Evolutionary conservation across 2,329 filamentous ascomycete species (phyloP).

Genomic region (Alternaria brassicicola): DNA sequence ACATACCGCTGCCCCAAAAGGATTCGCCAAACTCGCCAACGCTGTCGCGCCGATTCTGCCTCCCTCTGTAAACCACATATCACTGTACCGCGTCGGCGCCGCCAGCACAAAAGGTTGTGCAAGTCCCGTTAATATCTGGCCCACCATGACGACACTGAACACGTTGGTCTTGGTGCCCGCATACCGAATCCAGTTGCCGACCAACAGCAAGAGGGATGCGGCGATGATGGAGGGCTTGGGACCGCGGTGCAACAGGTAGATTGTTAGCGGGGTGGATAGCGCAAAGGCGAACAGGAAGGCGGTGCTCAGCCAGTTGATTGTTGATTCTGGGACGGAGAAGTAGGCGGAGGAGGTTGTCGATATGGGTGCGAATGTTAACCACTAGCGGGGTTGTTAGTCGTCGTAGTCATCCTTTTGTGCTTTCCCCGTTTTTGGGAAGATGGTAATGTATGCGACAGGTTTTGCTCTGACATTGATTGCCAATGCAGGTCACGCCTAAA

Average conservation of each 20-base stretch:
- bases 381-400: constrained; percentile 58
- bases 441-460: no score
- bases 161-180: constrained; percentile 65
- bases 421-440: no score
- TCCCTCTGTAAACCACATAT: constrained; percentile 88
- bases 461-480: not conserved
- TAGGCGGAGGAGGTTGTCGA: constrained; percentile 75
- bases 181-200: constrained; percentile 92
- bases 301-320: constrained; percentile 92
- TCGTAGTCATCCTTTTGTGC: not conserved
- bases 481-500: not conserved
- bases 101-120: constrained; percentile 91
- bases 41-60: constrained; percentile 90
- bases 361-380: constrained; percentile 90
- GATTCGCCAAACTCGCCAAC: constrained; percentile 82
- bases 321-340: constrained; percentile 74
- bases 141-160: constrained; percentile 83
- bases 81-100: constrained; percentile 88
- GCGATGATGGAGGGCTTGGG: constrained; percentile 78
- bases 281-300: constrained; percentile 86
- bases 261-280: constrained; percentile 68
- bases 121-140: constrained; percentile 87
- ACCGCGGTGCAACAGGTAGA: constrained; percentile 80
- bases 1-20: constrained; percentile 79
- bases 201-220: constrained; percentile 73